These are phyloP conservation scores for Candida dendrica DNA, from an alignment of 805 yeast genomes.

Conservation along the genomic window DNA sequence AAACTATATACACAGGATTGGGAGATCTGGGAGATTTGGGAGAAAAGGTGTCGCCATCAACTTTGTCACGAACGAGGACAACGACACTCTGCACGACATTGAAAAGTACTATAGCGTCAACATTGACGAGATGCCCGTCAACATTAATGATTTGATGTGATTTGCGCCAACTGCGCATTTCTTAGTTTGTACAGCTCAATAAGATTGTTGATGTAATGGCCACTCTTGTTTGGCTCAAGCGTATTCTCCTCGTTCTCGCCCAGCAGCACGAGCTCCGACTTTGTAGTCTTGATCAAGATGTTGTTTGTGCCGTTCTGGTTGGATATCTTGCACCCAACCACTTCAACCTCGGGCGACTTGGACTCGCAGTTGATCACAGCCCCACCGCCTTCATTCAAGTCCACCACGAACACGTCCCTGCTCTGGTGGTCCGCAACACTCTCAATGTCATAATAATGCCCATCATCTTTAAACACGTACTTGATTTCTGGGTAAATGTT, in stretches of 20 bases:
- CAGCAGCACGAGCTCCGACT: constrained; percentile 10
- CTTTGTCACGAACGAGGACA: constrained; percentile 79
- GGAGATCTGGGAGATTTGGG: constrained; percentile 98
- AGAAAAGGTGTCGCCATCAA: constrained; percentile 97
- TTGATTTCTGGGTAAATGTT: constrained; percentile 19
- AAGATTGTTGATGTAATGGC: constrained; percentile 11
- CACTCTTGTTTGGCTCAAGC: constrained; percentile 6
- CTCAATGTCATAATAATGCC: constrained; percentile 11
- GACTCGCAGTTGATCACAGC: constrained; percentile 6
- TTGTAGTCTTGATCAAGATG: constrained; percentile 16
- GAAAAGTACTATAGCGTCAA: constrained; percentile 69
- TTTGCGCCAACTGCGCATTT: constrained; percentile 11
- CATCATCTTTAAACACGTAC: constrained; percentile 21
- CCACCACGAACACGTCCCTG: constrained; percentile 17
- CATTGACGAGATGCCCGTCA: constrained; percentile 74
- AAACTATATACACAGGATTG: constrained; percentile 95
- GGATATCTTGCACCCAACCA: constrained; percentile 10
- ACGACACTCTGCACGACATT: constrained; percentile 62
- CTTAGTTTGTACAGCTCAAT: constrained; percentile 13
- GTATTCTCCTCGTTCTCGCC: background rate
- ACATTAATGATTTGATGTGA: constrained; percentile 43
- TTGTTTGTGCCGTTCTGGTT: constrained; percentile 18
- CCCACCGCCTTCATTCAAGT: constrained; percentile 15
- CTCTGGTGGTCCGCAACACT: constrained; percentile 3
- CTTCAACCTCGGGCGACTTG: constrained; percentile 13